Evolutionary conservation across 2,329 filamentous ascomycete genomes (phyloP).

Genomic region (Sporothrix curviconia): DNA sequence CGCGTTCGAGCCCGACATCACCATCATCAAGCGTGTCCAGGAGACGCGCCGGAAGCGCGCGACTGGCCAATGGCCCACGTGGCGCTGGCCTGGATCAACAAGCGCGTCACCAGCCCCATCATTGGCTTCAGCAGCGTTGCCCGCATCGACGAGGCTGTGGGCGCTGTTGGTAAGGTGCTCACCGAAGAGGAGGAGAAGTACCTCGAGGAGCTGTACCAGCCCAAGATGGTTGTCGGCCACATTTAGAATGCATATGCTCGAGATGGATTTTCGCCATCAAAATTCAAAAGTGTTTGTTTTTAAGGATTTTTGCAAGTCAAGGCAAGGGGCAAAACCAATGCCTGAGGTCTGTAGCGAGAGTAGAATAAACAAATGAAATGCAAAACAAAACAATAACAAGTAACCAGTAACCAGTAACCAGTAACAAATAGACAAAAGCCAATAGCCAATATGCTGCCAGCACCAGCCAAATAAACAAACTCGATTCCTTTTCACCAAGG

Average conservation of each 20-base stretch:
- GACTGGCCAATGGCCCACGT: constrained; percentile 37
- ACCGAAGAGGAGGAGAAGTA: constrained; percentile 54
- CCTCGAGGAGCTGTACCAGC: constrained; percentile 57
- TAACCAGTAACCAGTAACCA: no score
- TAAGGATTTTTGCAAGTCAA: no score
- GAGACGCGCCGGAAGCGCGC: constrained; percentile 17
- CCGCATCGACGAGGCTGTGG: constrained; percentile 56
- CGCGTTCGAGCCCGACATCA: constrained; percentile 21
- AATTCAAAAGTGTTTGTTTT: no score
- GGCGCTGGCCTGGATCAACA: constrained; percentile 56
- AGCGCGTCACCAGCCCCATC: constrained; percentile 50
- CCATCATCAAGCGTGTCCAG: constrained; percentile 21
- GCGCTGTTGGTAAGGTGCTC: constrained; percentile 39
- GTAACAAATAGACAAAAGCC: no score
- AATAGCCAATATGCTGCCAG: no score
- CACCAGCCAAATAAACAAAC: no score
- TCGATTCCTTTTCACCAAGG: no score
- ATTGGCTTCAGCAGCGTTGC: constrained; percentile 53
- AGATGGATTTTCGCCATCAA: background rate
- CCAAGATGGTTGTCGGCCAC: constrained; percentile 40
- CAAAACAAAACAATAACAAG: no score
- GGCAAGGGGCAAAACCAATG: no score
- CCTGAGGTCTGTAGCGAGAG: no score
- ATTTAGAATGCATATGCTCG: constrained; percentile 7
- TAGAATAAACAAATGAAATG: no score